Evolutionary conservation across 2,329 filamentous ascomycete genomes (phyloP).

Genomic region (Thelonectria rubi): DNA sequence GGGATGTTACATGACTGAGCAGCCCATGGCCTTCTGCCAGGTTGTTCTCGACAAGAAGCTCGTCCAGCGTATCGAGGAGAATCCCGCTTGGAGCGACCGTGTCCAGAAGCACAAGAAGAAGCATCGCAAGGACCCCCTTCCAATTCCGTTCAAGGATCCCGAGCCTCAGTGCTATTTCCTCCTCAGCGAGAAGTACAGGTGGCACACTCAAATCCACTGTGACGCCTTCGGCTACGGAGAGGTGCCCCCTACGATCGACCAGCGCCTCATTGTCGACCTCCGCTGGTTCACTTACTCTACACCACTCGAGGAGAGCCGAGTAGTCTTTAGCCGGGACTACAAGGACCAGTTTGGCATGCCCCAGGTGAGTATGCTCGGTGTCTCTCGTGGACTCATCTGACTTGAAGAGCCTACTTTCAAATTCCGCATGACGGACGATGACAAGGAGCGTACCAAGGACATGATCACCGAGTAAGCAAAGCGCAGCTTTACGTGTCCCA

Average conservation of each 20-base stretch:
- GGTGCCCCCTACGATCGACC: conserved; percentile 5
- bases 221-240: conserved; percentile 17
- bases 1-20: conserved; percentile 12
- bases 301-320: not conserved
- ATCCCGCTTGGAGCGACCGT: not conserved
- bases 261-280: conserved; percentile 11
- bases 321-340: not conserved
- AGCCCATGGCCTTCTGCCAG: conserved; percentile 17
- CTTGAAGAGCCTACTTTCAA: conserved; percentile 12
- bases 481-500: not conserved
- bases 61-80: not conserved
- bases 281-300: conserved; percentile 14
- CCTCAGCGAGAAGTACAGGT: not conserved
- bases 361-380: not conserved
- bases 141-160: conserved; percentile 14
- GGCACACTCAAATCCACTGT: conserved; percentile 18
- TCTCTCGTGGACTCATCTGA: not conserved
- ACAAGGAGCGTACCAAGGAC: not conserved
- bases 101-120: not conserved
- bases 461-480: conserved; percentile 11
- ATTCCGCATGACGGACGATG: not conserved
- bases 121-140: not conserved
- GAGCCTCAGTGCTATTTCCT: conserved; percentile 17
- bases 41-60: conserved; percentile 1
- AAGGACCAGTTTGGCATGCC: conserved; percentile 14